These are phyloP conservation scores for Podospora didyma DNA, from an alignment of 495 filamentous ascomycete species.

Conservation along the genomic window DNA sequence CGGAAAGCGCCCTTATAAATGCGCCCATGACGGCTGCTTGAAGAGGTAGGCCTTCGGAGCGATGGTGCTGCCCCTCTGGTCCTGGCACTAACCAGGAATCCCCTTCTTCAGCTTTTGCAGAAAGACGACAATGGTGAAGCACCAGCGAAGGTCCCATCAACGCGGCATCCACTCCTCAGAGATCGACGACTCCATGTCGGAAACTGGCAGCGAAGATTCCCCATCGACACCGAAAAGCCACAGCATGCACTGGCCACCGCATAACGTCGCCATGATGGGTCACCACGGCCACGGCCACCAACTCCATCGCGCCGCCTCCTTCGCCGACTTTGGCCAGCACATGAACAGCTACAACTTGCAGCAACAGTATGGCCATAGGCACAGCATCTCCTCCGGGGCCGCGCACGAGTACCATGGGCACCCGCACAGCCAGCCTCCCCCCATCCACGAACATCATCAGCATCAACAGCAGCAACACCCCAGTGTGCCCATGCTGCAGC, in stretches of 20 bases:
- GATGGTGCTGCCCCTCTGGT: neutral
- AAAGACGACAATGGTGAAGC: conserved; percentile 85
- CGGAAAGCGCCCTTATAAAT: conserved; percentile 80
- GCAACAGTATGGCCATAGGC: conserved; percentile 38
- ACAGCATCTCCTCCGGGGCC: conserved; percentile 40
- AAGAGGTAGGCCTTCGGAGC: conserved; percentile 61
- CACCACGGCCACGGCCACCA: conserved; percentile 27
- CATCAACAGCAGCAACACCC: conserved; percentile 30
- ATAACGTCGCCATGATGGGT: conserved; percentile 20
- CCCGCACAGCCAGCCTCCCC: conserved; percentile 10
- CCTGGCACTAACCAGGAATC: conserved; percentile 21
- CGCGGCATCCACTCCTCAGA: conserved; percentile 53
- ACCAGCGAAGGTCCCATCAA: conserved; percentile 66
- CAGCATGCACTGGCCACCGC: conserved; percentile 35
- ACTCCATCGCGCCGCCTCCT: conserved; percentile 41
- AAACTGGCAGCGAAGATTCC: conserved; percentile 48
- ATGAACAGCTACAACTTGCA: conserved; percentile 35
- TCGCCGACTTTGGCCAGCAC: conserved; percentile 42
- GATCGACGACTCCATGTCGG: conserved; percentile 53
- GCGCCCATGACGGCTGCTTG: conserved; percentile 69
- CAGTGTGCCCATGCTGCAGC: conserved; percentile 32
- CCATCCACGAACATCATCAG: conserved; percentile 14
- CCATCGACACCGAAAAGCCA: conserved; percentile 45
- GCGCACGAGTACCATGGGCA: conserved; percentile 34
- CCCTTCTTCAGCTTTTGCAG: conserved; percentile 66